Evolutionary conservation across 2,329 filamentous ascomycete species (phyloP).

Genomic region (Monosporascus sp.): DNA sequence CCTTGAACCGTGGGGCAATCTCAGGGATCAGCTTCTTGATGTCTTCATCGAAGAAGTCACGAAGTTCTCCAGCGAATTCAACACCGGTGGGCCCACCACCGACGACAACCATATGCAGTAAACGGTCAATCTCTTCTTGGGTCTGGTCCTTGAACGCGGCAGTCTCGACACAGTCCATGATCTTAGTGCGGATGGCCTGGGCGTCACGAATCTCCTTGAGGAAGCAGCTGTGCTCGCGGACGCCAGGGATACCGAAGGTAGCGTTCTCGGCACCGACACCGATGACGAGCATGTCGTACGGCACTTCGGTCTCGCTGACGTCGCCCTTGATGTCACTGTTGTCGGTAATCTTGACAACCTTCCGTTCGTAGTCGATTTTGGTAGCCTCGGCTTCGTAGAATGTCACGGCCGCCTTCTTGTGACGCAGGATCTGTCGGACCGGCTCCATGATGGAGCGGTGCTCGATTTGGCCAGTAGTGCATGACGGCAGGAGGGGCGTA

Average conservation of each 20-base stretch:
- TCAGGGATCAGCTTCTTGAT: slow-evolving; percentile 97
- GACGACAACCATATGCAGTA: slow-evolving; percentile 96
- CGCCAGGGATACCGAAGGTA: slow-evolving; percentile 95
- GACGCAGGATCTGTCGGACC: slow-evolving; percentile 88
- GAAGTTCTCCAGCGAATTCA: slow-evolving; percentile 95
- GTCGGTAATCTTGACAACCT: slow-evolving; percentile 83
- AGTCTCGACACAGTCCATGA: slow-evolving; percentile 99
- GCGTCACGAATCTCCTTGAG: slow-evolving; percentile 97
- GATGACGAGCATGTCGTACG: slow-evolving; percentile 97
- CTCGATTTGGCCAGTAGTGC: slow-evolving; percentile 95
- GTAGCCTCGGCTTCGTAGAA: slow-evolving; percentile 98
- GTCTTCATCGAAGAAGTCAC: slow-evolving; percentile 98
- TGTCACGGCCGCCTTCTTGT: slow-evolving; percentile 89
- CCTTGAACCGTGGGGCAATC: slow-evolving; percentile 90
- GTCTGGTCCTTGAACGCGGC: slow-evolving; percentile 97
- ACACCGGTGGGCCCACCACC: slow-evolving; percentile 94
- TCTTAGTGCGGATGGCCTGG: slow-evolving; percentile 93
- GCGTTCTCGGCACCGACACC: slow-evolving; percentile 98
- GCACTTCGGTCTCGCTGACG: slow-evolving; percentile 76
- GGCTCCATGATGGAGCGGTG: slow-evolving; percentile 99
- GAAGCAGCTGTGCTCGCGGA: slow-evolving; percentile 93
- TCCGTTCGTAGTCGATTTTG: slow-evolving; percentile 89
- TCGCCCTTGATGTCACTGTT: slow-evolving; percentile 89
- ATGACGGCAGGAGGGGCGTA: slow-evolving; percentile 93
- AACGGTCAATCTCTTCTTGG: slow-evolving; percentile 80